Percentiles rank a stretch among this genome's conserved stretches.
phyloP scores from a whole-genome alignment of 2,329 filamentous ascomycete genomes.

The Hypomyces perniciosus region DNA sequence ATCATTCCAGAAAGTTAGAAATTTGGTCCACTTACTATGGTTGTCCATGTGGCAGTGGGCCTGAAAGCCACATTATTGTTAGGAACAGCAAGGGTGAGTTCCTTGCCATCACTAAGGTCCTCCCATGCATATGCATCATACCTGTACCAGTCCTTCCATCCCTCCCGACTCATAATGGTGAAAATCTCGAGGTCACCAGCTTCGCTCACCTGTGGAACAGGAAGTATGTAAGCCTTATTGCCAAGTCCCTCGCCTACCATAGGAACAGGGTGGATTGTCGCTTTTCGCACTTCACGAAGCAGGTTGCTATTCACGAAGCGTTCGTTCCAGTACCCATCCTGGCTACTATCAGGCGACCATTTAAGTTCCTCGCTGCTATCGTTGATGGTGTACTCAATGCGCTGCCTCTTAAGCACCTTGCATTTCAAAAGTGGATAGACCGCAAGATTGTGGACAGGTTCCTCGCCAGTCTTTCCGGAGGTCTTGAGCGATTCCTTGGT shows the following conservation, averaged over 20 bases:
- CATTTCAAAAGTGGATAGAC: neutral
- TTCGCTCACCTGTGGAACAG: neutral
- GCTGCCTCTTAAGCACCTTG: neutral
- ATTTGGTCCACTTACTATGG: neutral
- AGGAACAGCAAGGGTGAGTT: neutral
- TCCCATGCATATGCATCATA: neutral
- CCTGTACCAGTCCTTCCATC: neutral
- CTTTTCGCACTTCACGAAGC: neutral
- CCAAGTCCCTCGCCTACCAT: neutral
- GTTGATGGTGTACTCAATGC: neutral
- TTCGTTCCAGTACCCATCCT: neutral
- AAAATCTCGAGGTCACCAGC: neutral
- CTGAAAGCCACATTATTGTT: neutral
- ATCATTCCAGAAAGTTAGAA: neutral
- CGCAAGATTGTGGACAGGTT: neutral
- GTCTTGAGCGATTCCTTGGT: neutral
- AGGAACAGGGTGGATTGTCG: neutral
- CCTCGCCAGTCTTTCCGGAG: neutral
- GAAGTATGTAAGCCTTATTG: neutral
- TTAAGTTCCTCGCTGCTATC: neutral
- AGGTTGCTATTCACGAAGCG: neutral
- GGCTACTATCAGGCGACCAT: neutral
- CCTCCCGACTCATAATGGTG: neutral
- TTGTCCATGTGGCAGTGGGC: neutral
- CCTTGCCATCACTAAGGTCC: neutral